Evolutionary conservation across 2,329 filamentous ascomycete species (phyloP).

Genomic region (Venturia aucupariae): DNA sequence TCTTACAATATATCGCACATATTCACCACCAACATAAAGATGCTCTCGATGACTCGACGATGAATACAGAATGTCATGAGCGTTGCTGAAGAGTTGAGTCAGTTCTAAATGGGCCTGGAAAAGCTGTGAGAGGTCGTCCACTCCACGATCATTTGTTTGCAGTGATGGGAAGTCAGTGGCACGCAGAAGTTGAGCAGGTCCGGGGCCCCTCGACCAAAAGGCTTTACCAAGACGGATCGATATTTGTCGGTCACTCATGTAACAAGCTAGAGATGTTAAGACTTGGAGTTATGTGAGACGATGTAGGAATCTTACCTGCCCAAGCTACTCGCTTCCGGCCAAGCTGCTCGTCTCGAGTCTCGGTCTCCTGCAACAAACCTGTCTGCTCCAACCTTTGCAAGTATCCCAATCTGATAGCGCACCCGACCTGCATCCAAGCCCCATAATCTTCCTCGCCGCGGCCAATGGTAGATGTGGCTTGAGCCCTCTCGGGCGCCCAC

Average conservation of each 20-base stretch:
- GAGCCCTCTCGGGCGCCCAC: constrained; percentile 52
- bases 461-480: constrained; percentile 43
- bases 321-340: constrained; percentile 58
- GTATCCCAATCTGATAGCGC: constrained; percentile 60
- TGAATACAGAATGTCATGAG: constrained; percentile 64
- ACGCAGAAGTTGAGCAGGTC: constrained; percentile 54
- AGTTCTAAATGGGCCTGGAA: constrained; percentile 64
- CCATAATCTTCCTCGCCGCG: constrained; percentile 65
- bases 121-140: constrained; percentile 58
- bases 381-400: constrained; percentile 62
- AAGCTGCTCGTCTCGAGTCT: constrained; percentile 49
- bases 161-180: constrained; percentile 61
- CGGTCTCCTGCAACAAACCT: constrained; percentile 52
- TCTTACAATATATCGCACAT: constrained; percentile 64
- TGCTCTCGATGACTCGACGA: constrained; percentile 61
- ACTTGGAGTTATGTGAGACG: constrained; percentile 9
- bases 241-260: constrained; percentile 58
- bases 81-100: constrained; percentile 63
- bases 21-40: constrained; percentile 60
- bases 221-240: constrained; percentile 63
- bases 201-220: constrained; percentile 65
- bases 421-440: constrained; percentile 68
- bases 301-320: constrained; percentile 41
- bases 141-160: constrained; percentile 46
- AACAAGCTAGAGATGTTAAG: constrained; percentile 38